These are phyloP conservation scores for Phytophthora hibernalis DNA, from an alignment of 352 stramenopile species.

Conservation along the genomic window DNA sequence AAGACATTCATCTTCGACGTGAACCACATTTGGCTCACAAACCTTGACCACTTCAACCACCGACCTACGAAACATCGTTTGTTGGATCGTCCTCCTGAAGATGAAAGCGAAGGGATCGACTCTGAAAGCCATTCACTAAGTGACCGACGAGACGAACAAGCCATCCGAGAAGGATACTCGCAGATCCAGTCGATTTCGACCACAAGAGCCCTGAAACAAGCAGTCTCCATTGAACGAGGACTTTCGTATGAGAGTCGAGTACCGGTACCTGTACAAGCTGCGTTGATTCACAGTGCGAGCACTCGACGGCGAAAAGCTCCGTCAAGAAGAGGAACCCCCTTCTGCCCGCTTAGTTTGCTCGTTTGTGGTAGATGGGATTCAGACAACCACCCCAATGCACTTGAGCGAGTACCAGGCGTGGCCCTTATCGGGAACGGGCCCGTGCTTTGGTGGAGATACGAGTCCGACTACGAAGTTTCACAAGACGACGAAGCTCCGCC, in stretches of 20 bases:
- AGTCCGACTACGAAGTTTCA: conserved; percentile 40
- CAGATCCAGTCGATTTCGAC: conserved; percentile 84
- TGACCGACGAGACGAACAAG: conserved; percentile 58
- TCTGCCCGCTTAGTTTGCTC: conserved; percentile 61
- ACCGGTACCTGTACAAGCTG: conserved; percentile 10
- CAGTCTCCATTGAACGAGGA: conserved; percentile 42
- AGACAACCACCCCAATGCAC: conserved; percentile 22
- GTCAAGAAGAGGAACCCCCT: conserved; percentile 25
- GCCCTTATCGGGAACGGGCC: conserved; percentile 41
- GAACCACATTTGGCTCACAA: conserved; percentile 92
- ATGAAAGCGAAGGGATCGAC: conserved; percentile 28
- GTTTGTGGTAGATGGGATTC: conserved; percentile 60
- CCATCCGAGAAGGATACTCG: conserved; percentile 72
- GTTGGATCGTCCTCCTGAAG: conserved; percentile 6
- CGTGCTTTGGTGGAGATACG: conserved; percentile 69
- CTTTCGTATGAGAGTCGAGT: conserved; percentile 17
- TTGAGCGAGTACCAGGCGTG: conserved; percentile 53
- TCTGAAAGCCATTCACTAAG: conserved; percentile 37
- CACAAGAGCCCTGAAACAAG: conserved; percentile 60
- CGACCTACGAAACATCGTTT: conserved; percentile 25
- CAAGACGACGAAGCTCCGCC: conserved; percentile 3
- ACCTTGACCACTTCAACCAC: conserved; percentile 89
- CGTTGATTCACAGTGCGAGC: conserved; percentile 6
- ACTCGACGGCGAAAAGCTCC: conserved; percentile 24
- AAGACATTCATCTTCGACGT: conserved; percentile 91